Percentiles rank a stretch among this genome's conserved stretches.
Evolutionary conservation across 176 grass and related monocot species (phyloP).

Genomic region (sorghum (Sorghum bicolor)): DNA sequence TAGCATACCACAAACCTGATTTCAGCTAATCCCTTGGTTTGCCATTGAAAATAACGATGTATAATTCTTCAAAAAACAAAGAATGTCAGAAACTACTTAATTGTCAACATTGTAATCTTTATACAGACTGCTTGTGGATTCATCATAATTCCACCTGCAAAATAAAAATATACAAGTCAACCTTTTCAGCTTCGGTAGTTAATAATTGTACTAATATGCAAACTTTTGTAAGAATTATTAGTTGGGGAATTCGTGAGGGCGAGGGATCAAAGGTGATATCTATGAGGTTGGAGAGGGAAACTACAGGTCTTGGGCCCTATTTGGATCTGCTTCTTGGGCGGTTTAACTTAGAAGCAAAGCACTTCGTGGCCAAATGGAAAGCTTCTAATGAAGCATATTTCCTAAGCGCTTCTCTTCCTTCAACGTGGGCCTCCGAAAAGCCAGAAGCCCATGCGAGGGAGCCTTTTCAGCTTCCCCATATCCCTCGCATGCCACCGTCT

Average conservation of each 20-base stretch:
- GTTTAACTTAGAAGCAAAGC: not conserved
- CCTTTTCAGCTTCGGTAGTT: not conserved
- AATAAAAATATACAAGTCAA: slow-evolving; percentile 10
- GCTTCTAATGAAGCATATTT: no score
- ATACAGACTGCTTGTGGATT: slow-evolving; percentile 32
- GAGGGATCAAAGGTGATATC: not conserved
- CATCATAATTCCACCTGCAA: slow-evolving; percentile 60
- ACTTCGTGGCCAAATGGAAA: not conserved
- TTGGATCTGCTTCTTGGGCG: not conserved
- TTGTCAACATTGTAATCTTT: slow-evolving; percentile 14
- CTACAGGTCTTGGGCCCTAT: not conserved
- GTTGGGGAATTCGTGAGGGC: not conserved
- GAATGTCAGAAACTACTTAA: not conserved
- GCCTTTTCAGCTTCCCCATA: no score
- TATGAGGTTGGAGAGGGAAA: no score
- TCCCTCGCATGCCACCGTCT: no score
- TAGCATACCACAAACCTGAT: slow-evolving; percentile 1
- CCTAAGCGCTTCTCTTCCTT: no score
- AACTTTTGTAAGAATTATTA: not conserved
- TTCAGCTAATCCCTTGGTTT: not conserved
- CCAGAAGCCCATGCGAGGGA: no score
- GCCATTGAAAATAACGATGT: slow-evolving; percentile 3
- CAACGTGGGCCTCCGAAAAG: no score
- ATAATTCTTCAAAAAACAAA: slow-evolving; percentile 20
- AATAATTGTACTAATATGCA: not conserved